Conservation (phyloP, 2,329 filamentous ascomycete species). For the Exophiala xenobiotica region DNA sequence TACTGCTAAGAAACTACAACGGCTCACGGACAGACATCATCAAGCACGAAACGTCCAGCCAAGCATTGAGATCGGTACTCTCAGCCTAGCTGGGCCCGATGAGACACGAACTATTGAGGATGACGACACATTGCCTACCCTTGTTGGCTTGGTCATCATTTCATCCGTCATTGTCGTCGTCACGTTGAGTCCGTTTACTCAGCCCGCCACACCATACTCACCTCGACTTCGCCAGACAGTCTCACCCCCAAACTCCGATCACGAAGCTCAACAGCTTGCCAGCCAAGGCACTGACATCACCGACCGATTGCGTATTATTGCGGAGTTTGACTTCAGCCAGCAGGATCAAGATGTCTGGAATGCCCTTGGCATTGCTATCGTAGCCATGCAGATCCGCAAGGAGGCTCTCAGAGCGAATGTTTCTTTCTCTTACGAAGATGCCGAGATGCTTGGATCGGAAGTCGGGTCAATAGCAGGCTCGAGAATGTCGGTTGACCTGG, state of each 20-base stretch:
- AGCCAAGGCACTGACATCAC: constrained; percentile 2
- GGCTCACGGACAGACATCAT: constrained; percentile 45
- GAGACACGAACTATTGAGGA: constrained; percentile 21
- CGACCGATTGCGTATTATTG: constrained; percentile 43
- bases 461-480: constrained; percentile 10
- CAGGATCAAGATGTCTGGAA: constrained; percentile 61
- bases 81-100: not conserved
- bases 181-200: constrained; percentile 38
- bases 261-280: not conserved
- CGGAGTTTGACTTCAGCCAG: constrained; percentile 55
- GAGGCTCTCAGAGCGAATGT: constrained; percentile 21
- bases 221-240: constrained; percentile 11
- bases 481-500: constrained; percentile 11
- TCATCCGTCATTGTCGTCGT: constrained; percentile 55
- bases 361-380: constrained; percentile 56
- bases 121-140: constrained; percentile 43
- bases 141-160: constrained; percentile 56
- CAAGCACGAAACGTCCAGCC: constrained; percentile 30
- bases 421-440: constrained; percentile 5
- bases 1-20: constrained; percentile 45
- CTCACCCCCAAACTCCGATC: constrained; percentile 3
- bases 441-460: constrained; percentile 12
- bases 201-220: constrained; percentile 5
- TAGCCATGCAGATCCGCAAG: constrained; percentile 54
- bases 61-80: constrained; percentile 19